Evolutionary conservation across 495 filamentous ascomycete genomes (phyloP).

Genomic region (Neurospora sp.): DNA sequence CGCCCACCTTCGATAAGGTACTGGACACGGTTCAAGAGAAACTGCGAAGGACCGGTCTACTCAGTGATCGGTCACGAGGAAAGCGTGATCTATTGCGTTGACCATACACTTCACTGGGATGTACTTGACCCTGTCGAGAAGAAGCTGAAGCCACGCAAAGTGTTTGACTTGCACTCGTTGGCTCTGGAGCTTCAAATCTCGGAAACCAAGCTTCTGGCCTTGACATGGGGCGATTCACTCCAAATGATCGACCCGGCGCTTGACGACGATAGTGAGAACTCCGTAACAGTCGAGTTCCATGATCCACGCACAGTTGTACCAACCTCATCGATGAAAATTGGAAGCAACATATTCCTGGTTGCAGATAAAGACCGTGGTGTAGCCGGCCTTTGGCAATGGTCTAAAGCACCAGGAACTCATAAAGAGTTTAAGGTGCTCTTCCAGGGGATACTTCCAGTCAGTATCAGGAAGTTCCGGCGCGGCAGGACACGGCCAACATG

Average conservation of each 20-base stretch:
- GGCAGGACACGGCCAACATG: conserved; percentile 36
- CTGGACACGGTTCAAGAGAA: conserved; percentile 33
- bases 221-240: conserved; percentile 36
- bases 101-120: conserved; percentile 34
- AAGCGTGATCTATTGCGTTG: conserved; percentile 37
- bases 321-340: conserved; percentile 4
- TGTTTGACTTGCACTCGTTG: conserved; percentile 31
- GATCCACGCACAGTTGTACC: background rate
- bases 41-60: conserved; percentile 27
- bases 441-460: conserved; percentile 37
- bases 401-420: conserved; percentile 21
- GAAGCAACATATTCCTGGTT: conserved; percentile 27
- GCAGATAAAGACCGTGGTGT: conserved; percentile 38
- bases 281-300: background rate
- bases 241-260: conserved; percentile 28
- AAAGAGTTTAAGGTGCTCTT: conserved; percentile 36
- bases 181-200: conserved; percentile 31
- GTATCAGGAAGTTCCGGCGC: conserved; percentile 39
- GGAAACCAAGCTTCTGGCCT: conserved; percentile 30
- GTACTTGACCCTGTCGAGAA: conserved; percentile 32
- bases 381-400: conserved; percentile 41
- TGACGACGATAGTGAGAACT: background rate
- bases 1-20: conserved; percentile 25
- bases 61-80: conserved; percentile 31
- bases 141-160: conserved; percentile 29